Conservation (phyloP, 1,284 basidiomycete genomes). For the Lignosus rhinocerotis region DNA sequence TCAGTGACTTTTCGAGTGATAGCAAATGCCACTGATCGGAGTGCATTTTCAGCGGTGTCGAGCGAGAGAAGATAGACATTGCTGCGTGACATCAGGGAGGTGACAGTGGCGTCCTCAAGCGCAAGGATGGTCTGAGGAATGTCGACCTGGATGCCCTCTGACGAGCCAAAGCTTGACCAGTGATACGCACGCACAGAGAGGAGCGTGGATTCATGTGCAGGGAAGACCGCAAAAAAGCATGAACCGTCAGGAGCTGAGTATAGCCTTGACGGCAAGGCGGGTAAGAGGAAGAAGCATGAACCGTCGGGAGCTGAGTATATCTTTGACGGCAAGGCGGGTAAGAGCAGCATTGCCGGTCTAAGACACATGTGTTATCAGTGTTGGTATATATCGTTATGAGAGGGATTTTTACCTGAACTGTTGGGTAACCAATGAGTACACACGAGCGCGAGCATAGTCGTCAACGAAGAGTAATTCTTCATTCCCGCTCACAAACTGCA, state of each 20-base stretch:
- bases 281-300: slow-evolving; percentile 42
- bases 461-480: slow-evolving; percentile 55
- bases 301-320: slow-evolving; percentile 53
- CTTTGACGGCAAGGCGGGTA: slow-evolving; percentile 35
- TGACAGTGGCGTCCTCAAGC: slow-evolving; percentile 33
- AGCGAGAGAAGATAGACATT: slow-evolving; percentile 45
- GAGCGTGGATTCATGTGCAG: slow-evolving; percentile 15
- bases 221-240: slow-evolving; percentile 43
- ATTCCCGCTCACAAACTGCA: slow-evolving; percentile 43
- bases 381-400: not conserved
- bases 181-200: slow-evolving; percentile 45
- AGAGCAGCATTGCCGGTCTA: slow-evolving; percentile 49
- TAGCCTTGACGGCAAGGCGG: not conserved
- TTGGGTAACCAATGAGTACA: slow-evolving; percentile 51
- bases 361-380: not conserved
- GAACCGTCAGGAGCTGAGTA: slow-evolving; percentile 54
- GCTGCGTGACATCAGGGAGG: slow-evolving; percentile 45
- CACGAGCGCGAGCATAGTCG: slow-evolving; percentile 38
- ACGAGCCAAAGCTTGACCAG: slow-evolving; percentile 56
- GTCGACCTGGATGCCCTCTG: slow-evolving; percentile 41
- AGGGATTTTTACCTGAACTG: slow-evolving; percentile 47
- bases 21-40: slow-evolving; percentile 45
- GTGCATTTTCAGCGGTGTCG: slow-evolving; percentile 31
- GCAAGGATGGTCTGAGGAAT: slow-evolving; percentile 4
- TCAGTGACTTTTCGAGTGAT: slow-evolving; percentile 57